Evolutionary conservation across 345 rosid species (phyloP), one percentile per base, ranked within the genome.

Genomic region (Eucalyptus coolabah): DNA sequence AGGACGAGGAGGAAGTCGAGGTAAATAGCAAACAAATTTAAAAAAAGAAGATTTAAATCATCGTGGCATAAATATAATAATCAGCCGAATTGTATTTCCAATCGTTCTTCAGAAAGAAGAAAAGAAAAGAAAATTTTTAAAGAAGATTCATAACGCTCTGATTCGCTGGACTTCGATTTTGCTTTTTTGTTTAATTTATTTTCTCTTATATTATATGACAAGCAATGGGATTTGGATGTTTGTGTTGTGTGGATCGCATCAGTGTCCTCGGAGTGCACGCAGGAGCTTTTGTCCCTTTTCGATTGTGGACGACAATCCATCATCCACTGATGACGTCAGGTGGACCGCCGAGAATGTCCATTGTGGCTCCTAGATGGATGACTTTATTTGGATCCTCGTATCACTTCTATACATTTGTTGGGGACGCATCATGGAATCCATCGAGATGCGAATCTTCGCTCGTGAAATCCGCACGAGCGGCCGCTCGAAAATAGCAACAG

Each of bases 111-210:
- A 32, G 0, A 67, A 32, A 67, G 0, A 32, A 4, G 2, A 32
- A 32, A 17, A 32, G 0, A 8, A 32, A n/a, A 16, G 0, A 17
- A 69, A 32, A 3, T 2, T 44, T 0, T 7, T 14, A n/a, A 2
- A 32, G 4, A 3, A 18, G 21, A 34, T 12, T 69, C 44, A 1
- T 32, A 9, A 34, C 4, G 12, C 44, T 18, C 0, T 34, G 11
- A 69, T 18, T 34, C 4, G 24, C 2, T 69, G 14, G 82, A 34
- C 12, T 18, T 34, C 5, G 82, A 34, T 69, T 34, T 69, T 5
- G 26, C 14, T 37, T 16, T 69, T 69, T 69, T 17, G 11, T 69
- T 16, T 69, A 53, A 53, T 69, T 34, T 8, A 4, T 69, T 18
- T 32, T 60, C 69, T 63, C 34, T 28, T 28, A 6, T 28, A 63